Percentiles rank a stretch among this genome's conserved stretches.
Conservation (phyloP, 1,284 basidiomycete genomes). For the Ustilago curta region DNA sequence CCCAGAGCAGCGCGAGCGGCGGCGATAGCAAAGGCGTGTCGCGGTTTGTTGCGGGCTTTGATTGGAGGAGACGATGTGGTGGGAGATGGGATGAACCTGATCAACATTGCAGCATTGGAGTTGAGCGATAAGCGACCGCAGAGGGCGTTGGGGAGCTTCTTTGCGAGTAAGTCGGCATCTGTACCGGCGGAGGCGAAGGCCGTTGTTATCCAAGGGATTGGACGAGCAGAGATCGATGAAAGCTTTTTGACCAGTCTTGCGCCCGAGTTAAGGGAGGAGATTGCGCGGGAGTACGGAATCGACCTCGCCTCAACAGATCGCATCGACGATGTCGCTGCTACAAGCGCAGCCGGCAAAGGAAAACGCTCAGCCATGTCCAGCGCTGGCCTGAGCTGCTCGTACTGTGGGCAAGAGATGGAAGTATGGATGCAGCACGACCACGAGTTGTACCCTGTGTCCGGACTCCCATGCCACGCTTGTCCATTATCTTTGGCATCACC, state of each 20-base stretch:
- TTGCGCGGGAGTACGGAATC: slow-evolving; percentile 52
- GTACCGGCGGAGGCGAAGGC: neutral
- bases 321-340: neutral
- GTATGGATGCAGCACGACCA: slow-evolving; percentile 65
- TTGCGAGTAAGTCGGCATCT: slow-evolving; percentile 6
- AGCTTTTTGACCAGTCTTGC: slow-evolving; percentile 45
- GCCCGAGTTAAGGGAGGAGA: slow-evolving; percentile 47
- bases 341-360: slow-evolving; percentile 3
- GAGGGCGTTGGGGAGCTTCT: slow-evolving; percentile 46
- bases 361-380: slow-evolving; percentile 2
- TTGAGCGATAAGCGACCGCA: slow-evolving; percentile 43
- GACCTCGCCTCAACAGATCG: neutral
- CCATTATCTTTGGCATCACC: neutral
- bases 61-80: slow-evolving; percentile 49
- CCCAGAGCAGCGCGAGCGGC: slow-evolving; percentile 19
- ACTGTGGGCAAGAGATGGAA: slow-evolving; percentile 44
- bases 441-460: slow-evolving; percentile 42
- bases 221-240: slow-evolving; percentile 32
- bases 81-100: slow-evolving; percentile 52
- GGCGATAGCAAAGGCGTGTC: slow-evolving; percentile 39
- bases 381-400: slow-evolving; percentile 13
- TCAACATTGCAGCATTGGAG: slow-evolving; percentile 63
- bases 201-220: too few species aligned
- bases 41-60: slow-evolving; percentile 30
- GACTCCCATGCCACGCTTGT: slow-evolving; percentile 22